Percentiles rank a stretch among this genome's conserved stretches.
phyloP scores from a whole-genome alignment of 2,329 filamentous ascomycete species.

The Basipetospora chlamydospora region DNA sequence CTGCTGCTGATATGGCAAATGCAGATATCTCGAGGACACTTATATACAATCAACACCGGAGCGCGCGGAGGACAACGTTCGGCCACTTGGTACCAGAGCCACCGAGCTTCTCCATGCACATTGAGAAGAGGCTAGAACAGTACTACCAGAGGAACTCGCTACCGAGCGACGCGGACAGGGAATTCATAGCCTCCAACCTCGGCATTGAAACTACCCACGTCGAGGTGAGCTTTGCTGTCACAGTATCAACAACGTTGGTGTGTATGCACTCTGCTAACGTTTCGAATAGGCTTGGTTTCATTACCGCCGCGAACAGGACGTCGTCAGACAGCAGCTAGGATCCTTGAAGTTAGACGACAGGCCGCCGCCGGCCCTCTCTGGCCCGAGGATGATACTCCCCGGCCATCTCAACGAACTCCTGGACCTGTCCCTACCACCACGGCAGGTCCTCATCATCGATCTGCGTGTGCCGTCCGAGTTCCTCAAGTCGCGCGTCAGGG shows the following conservation, averaged over 20 bases:
- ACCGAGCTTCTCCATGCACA: slow-evolving; percentile 31
- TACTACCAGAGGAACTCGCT: slow-evolving; percentile 34
- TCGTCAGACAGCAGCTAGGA: slow-evolving; percentile 28
- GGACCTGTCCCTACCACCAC: slow-evolving; percentile 31
- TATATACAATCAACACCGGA: slow-evolving; percentile 30
- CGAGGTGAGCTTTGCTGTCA: slow-evolving; percentile 20
- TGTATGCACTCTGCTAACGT: slow-evolving; percentile 6
- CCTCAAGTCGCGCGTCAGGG: slow-evolving; percentile 34
- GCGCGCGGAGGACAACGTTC: slow-evolving; percentile 24
- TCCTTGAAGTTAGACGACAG: slow-evolving; percentile 25
- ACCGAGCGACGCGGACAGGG: slow-evolving; percentile 34
- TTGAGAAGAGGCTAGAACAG: slow-evolving; percentile 35
- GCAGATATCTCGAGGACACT: slow-evolving; percentile 23
- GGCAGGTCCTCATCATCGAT: slow-evolving; percentile 33
- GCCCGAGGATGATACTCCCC: slow-evolving; percentile 33
- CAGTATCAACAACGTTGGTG: neutral
- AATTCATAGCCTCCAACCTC: slow-evolving; percentile 39
- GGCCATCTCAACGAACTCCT: slow-evolving; percentile 35
- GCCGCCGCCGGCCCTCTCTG: slow-evolving; percentile 15
- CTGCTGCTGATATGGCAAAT: neutral
- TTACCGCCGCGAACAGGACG: slow-evolving; percentile 34
- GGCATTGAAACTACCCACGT: slow-evolving; percentile 36
- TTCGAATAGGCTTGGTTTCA: slow-evolving; percentile 34
- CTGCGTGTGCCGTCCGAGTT: slow-evolving; percentile 31
- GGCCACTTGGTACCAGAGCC: slow-evolving; percentile 22